Conservation (phyloP, 352 stramenopile species). For the Pythium aristosporum region DNA sequence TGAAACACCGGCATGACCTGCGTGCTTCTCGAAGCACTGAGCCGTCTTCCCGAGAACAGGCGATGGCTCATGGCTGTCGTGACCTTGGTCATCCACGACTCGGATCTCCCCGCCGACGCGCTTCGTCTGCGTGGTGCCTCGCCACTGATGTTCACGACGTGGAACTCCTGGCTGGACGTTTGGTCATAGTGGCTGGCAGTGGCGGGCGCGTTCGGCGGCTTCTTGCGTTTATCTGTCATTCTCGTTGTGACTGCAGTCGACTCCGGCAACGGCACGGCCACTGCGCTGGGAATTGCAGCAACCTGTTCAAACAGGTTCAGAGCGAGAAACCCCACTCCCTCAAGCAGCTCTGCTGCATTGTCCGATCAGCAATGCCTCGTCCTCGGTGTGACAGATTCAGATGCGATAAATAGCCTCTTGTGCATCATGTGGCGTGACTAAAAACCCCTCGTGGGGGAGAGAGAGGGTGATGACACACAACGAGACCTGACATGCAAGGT, state of each 20-base stretch:
- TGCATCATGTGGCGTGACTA: conserved; percentile 1
- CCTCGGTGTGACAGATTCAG: background rate
- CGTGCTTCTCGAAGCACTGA: conserved; percentile 52
- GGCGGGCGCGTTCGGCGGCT: conserved; percentile 26
- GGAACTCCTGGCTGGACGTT: conserved; percentile 33
- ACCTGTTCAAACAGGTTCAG: background rate
- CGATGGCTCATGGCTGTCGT: conserved; percentile 60
- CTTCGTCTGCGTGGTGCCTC: conserved; percentile 27
- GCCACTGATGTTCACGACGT: conserved; percentile 33
- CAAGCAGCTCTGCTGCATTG: background rate
- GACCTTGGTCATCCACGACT: conserved; percentile 75
- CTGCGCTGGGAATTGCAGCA: background rate
- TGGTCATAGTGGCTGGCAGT: conserved; percentile 29
- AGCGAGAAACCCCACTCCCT: background rate
- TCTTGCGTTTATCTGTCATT: conserved; percentile 46
- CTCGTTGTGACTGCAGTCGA: background rate
- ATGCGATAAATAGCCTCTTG: conserved; percentile 19
- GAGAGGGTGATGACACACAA: background rate
- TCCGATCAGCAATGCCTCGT: conserved; percentile 8
- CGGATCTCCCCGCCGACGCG: conserved; percentile 28
- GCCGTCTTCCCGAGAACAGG: conserved; percentile 54
- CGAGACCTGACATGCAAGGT: background rate
- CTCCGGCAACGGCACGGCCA: background rate
- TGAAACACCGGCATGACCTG: conserved; percentile 52
- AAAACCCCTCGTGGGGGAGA: background rate